These are phyloP conservation scores for Chrysopogon serrulatus DNA, from an alignment of 176 grass and related monocot species.

Conservation along the genomic window DNA sequence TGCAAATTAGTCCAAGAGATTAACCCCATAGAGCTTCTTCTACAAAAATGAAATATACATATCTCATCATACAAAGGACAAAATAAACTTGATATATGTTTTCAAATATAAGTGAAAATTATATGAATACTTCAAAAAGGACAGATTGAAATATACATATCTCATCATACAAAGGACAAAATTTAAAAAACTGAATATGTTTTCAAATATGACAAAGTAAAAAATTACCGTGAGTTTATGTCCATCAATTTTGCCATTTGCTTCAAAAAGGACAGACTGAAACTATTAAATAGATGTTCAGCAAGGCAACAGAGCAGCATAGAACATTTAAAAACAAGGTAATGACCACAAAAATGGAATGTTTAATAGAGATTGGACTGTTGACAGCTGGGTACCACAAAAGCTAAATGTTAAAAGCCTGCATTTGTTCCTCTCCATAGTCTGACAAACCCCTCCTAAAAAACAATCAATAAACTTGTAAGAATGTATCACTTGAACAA, in stretches of 20 bases:
- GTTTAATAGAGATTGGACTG: neutral
- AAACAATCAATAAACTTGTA: too few species aligned
- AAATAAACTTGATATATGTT: neutral
- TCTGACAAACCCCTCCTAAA: conserved; percentile 86
- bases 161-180: too few species aligned
- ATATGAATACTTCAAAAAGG: neutral
- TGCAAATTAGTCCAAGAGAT: neutral
- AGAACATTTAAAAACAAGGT: neutral
- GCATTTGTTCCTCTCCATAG: conserved; percentile 97
- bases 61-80: neutral
- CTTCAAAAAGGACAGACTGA: neutral
- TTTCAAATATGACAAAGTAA: too few species aligned
- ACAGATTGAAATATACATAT: too few species aligned
- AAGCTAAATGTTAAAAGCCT: conserved; percentile 93
- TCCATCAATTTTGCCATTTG: too few species aligned
- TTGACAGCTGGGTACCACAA: conserved; percentile 88
- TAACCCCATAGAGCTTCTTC: neutral
- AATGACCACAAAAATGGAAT: neutral
- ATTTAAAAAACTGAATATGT: too few species aligned
- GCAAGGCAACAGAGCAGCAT: neutral
- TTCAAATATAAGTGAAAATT: neutral
- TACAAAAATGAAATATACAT: neutral
- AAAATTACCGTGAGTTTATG: too few species aligned
- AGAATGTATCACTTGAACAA: too few species aligned
- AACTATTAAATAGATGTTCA: neutral